phyloP scores from a whole-genome alignment of 768 basidiomycete species.

The Ramaria sp. region DNA sequence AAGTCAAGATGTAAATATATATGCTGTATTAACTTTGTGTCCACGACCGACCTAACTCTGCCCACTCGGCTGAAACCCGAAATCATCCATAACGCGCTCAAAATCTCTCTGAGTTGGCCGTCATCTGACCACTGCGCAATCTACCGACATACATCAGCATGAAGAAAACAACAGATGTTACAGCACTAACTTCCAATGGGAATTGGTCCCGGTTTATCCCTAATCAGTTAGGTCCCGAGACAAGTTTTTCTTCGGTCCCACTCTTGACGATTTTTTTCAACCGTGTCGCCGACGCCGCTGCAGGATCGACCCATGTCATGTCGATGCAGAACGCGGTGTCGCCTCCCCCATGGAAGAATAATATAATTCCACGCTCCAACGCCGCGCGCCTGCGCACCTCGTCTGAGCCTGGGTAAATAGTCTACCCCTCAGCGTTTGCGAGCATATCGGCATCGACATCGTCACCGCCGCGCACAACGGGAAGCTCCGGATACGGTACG shows the following conservation, averaged over 20 bases:
- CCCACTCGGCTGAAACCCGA: slow-evolving; percentile 11
- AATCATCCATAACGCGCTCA: slow-evolving; percentile 6
- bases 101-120: slow-evolving; percentile 9
- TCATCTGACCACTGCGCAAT: slow-evolving; percentile 12
- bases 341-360: slow-evolving; percentile 18
- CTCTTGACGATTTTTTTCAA: background rate
- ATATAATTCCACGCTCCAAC: slow-evolving; percentile 15
- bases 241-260: background rate
- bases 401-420: slow-evolving; percentile 12
- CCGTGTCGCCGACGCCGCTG: background rate
- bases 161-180: background rate
- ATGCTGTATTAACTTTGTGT: background rate
- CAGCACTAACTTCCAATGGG: slow-evolving; percentile 9
- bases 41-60: background rate
- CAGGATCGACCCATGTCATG: slow-evolving; percentile 12
- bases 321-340: slow-evolving; percentile 15
- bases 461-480: slow-evolving; percentile 3
- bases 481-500: background rate
- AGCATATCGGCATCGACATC: slow-evolving; percentile 17
- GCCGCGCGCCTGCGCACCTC: slow-evolving; percentile 16
- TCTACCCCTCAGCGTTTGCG: slow-evolving; percentile 21
- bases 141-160: background rate
- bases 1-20: no score
- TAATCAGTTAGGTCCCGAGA: slow-evolving; percentile 2
- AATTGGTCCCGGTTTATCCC: slow-evolving; percentile 11